Base-by-base conservation (phyloP, 1,284 basidiomycete species). In the Microbotryum lychnidis-dioicae region DNA sequence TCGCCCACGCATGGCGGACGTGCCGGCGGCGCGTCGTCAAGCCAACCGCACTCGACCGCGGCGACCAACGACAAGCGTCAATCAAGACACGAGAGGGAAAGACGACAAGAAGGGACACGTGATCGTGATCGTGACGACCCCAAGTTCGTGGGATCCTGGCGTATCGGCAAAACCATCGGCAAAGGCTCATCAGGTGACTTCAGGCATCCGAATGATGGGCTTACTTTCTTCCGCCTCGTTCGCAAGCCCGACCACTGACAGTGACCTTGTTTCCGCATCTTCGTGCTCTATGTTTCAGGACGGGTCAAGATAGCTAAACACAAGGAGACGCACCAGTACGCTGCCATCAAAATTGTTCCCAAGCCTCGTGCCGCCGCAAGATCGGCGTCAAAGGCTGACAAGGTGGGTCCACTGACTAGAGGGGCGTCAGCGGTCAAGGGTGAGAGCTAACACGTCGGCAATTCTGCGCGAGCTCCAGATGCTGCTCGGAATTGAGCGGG, bases 321-420 rank as follows among this genome's bases (percentile, higher is more conserved):
- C 75, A 82, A 85, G 23, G 85, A 84, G 72, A 93, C 91, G 0
- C 88, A 88, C 16, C 85, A 94, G 76, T 87, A 87, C 72, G 92
- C 94, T 31, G 96, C 94, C 4, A 85, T 98, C 75, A 98, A 98
- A 79, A 97, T 98, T 69, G 87, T 98, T 37, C 89, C 91, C 45
- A 94, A 94, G 76, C 83, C 83, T 55, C 60, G 61, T 80, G 80
- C 58, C 87, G 87, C 56, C 80, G 84, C 25, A 81, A 85, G 74
- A 87, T 87, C 58, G 79, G 90, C 69, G 80, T 82, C 65, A 82
- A 85, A 66, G 82, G 82, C 80, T 27, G 85, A 74, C 58, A 77
- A 78, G 66, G 70, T 70, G 57, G 37, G 66, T 58, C 51, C 46
- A 33, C 18, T 42, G 45, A 47, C 42, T 21, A 8, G 12, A 42